These are phyloP conservation scores for Oemleria cerasiformis DNA, from an alignment of 306 rosid species.

Conservation along the genomic window DNA sequence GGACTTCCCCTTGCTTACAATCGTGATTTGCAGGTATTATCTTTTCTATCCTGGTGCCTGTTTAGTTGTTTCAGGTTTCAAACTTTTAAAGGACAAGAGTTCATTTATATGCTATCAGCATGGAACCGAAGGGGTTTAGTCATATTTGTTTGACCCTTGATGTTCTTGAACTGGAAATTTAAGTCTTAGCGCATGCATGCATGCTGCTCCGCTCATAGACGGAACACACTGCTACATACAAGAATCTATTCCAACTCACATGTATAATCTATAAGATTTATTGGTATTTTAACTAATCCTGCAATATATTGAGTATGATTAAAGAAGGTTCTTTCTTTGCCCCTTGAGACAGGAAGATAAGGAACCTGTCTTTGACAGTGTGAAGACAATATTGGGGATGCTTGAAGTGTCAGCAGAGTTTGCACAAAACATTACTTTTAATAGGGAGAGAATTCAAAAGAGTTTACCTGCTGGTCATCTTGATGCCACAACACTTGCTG, in stretches of 20 bases:
- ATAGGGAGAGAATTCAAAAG: constrained; percentile 69
- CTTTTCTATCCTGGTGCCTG: background rate
- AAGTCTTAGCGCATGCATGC: background rate
- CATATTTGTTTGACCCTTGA: background rate
- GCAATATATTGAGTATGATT: constrained; percentile 7
- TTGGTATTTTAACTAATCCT: constrained; percentile 8
- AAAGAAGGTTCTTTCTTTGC: constrained; percentile 4
- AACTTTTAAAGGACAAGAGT: background rate
- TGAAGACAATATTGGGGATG: constrained; percentile 90
- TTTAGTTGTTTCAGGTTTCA: background rate
- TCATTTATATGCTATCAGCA: background rate
- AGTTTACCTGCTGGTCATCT: constrained; percentile 95
- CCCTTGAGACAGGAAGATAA: constrained; percentile 75
- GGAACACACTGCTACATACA: background rate
- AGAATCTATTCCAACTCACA: background rate
- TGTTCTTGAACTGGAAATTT: constrained; percentile 9
- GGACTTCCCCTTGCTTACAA: constrained; percentile 98
- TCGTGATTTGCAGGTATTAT: constrained; percentile 88
- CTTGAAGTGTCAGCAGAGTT: constrained; percentile 95
- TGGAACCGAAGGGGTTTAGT: no score
- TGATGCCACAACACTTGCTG: constrained; percentile 99
- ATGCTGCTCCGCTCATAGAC: background rate
- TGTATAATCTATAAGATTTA: background rate
- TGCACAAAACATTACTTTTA: constrained; percentile 74
- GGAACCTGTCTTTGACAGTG: constrained; percentile 94